Conservation (phyloP, 2,329 filamentous ascomycete genomes). For the Nakataea oryzae region DNA sequence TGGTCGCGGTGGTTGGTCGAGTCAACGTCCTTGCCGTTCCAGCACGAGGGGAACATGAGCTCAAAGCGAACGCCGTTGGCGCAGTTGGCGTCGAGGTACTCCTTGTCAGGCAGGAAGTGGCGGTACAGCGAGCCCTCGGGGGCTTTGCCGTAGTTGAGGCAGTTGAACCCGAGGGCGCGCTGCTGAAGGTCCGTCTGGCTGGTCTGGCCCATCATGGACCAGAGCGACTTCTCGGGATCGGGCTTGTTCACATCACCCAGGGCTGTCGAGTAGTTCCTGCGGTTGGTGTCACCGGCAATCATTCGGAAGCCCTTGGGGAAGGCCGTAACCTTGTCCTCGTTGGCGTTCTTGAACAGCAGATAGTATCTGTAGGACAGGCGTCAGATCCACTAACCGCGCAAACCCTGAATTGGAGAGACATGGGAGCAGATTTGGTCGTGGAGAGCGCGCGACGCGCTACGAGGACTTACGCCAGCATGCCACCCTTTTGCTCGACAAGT, state of each 20-base stretch:
- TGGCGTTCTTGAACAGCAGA: conserved; percentile 49
- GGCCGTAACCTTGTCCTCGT: conserved; percentile 49
- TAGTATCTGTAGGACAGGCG: conserved; percentile 52
- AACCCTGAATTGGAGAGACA: background rate
- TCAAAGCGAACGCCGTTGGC: conserved; percentile 72
- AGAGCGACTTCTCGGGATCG: conserved; percentile 57
- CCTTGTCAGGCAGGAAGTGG: conserved; percentile 72
- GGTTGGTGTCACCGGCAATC: conserved; percentile 62
- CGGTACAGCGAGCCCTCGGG: conserved; percentile 70
- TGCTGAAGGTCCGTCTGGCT: conserved; percentile 59
- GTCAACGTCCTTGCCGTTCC: conserved; percentile 60
- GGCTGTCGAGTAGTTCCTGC: conserved; percentile 56
- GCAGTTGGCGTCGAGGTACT: conserved; percentile 71
- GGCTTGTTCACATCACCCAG: conserved; percentile 57
- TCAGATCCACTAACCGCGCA: conserved; percentile 2
- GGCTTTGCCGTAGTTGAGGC: conserved; percentile 62
- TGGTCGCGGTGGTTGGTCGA: conserved; percentile 49
- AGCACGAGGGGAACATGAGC: conserved; percentile 82
- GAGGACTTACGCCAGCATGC: conserved; percentile 74
- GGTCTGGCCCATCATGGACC: conserved; percentile 53
- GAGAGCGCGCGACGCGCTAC: background rate
- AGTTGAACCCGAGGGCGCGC: conserved; percentile 90
- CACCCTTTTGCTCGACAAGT: conserved; percentile 64
- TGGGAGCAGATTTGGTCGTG: background rate
- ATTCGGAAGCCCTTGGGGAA: conserved; percentile 75